Evolutionary conservation across 345 rosid genomes (phyloP).

Genomic region (sweet orange (Citrus sinensis)): DNA sequence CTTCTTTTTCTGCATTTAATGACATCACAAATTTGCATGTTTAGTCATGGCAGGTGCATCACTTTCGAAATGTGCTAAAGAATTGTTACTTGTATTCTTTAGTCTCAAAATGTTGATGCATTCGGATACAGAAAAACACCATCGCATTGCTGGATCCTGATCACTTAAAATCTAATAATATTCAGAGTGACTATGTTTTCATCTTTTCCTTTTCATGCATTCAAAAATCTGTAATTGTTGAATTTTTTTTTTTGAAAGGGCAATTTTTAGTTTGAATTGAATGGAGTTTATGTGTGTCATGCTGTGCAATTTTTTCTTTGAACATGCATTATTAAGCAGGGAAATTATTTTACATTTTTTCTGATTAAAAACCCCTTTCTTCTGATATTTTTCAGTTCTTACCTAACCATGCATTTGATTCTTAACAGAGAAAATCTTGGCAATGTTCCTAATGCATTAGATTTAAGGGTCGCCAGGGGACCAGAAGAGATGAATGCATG

Average conservation of each 20-base stretch:
- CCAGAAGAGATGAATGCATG: constrained; percentile 23
- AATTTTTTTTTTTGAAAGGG: no score
- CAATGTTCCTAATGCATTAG: constrained; percentile 19
- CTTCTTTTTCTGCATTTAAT: background rate
- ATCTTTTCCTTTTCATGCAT: background rate
- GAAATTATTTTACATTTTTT: constrained; percentile 4
- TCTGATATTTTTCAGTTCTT: background rate
- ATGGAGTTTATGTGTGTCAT: background rate
- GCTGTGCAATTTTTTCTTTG: background rate
- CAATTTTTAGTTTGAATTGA: background rate
- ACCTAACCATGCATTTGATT: constrained; percentile 1
- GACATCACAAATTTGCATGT: background rate
- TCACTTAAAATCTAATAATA: background rate
- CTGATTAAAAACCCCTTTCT: background rate
- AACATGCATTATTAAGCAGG: background rate
- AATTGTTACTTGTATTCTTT: background rate
- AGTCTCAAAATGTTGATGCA: background rate
- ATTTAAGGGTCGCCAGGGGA: constrained; percentile 13
- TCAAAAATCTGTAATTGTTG: background rate
- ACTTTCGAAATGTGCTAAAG: background rate
- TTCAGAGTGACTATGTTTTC: background rate
- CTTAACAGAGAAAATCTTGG: constrained; percentile 28
- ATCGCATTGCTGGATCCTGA: background rate
- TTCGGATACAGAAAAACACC: background rate
- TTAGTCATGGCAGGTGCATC: background rate